phyloP scores from a whole-genome alignment of 345 rosid species.

The Eucalyptus viminalis region DNA sequence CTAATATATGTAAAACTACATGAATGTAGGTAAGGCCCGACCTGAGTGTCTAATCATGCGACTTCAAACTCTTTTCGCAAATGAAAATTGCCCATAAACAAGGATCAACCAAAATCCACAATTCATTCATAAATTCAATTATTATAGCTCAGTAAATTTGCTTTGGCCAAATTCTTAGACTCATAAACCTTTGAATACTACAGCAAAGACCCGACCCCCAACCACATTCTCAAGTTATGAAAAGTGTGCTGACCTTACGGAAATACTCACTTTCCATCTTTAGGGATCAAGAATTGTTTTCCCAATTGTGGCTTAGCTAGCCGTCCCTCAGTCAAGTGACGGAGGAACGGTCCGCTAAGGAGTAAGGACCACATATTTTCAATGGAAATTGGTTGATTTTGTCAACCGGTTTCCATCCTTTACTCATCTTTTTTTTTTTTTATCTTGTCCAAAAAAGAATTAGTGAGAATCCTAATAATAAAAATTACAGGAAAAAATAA shows the following conservation, averaged over 20 bases:
- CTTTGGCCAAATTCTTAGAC: neutral
- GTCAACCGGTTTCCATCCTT: no score
- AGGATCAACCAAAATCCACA: neutral
- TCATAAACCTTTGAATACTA: neutral
- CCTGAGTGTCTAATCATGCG: neutral
- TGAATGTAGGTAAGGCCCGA: neutral
- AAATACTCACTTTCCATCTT: neutral
- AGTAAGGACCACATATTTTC: no score
- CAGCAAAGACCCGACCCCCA: neutral
- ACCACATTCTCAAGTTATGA: neutral
- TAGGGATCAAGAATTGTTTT: neutral
- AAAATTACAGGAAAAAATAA: no score
- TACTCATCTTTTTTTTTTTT: no score
- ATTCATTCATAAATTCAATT: neutral
- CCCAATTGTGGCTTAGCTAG: no score
- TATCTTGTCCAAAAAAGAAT: no score
- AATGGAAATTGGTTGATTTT: no score
- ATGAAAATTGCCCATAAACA: neutral
- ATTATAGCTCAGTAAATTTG: neutral
- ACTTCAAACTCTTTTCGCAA: rapidly evolving
- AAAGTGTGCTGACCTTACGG: neutral
- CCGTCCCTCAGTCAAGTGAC: no score
- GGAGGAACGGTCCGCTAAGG: no score
- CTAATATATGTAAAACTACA: neutral
- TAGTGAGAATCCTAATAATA: no score